Evolutionary conservation across 2,329 filamentous ascomycete genomes (phyloP).

Genomic region (Fusarium circinatum): DNA sequence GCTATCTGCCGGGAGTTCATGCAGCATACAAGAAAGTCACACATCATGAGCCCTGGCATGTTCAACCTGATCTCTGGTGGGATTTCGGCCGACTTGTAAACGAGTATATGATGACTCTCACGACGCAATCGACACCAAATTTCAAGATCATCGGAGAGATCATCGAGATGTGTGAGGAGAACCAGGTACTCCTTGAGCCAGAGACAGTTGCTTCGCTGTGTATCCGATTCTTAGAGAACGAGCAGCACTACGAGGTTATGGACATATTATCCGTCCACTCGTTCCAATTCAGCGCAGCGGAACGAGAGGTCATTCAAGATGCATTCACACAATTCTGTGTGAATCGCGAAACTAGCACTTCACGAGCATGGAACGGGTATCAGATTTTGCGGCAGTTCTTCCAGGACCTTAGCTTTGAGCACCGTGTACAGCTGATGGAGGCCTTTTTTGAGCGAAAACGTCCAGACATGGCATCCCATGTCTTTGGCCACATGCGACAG

Average conservation of each 20-base stretch:
- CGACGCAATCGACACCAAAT: conserved; percentile 66
- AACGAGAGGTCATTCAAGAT: conserved; percentile 73
- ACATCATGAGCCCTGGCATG: conserved; percentile 50
- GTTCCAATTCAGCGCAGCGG: conserved; percentile 74
- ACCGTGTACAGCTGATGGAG: conserved; percentile 80
- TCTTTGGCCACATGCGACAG: conserved; percentile 95
- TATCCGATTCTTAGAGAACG: conserved; percentile 76
- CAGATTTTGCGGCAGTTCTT: conserved; percentile 73
- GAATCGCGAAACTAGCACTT: conserved; percentile 69
- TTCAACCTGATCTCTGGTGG: conserved; percentile 54
- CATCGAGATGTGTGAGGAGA: conserved; percentile 77
- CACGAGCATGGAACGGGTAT: conserved; percentile 73
- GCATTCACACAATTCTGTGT: conserved; percentile 75
- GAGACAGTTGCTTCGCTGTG: conserved; percentile 80
- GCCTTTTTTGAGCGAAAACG: conserved; percentile 81
- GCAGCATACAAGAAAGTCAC: conserved; percentile 66
- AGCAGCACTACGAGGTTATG: conserved; percentile 81
- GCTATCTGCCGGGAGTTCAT: conserved; percentile 76
- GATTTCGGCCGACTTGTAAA: conserved; percentile 75
- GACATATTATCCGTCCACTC: conserved; percentile 83
- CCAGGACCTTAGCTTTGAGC: conserved; percentile 70
- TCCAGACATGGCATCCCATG: conserved; percentile 84
- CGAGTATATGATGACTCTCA: conserved; percentile 76
- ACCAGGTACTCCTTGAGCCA: conserved; percentile 74
- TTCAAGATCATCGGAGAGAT: conserved; percentile 79